A percentile compares a stretch with the other conserved stretches of the same genome.
phyloP scores from a whole-genome alignment of 257 asterid genomes.

The Cinchona pubescens region DNA sequence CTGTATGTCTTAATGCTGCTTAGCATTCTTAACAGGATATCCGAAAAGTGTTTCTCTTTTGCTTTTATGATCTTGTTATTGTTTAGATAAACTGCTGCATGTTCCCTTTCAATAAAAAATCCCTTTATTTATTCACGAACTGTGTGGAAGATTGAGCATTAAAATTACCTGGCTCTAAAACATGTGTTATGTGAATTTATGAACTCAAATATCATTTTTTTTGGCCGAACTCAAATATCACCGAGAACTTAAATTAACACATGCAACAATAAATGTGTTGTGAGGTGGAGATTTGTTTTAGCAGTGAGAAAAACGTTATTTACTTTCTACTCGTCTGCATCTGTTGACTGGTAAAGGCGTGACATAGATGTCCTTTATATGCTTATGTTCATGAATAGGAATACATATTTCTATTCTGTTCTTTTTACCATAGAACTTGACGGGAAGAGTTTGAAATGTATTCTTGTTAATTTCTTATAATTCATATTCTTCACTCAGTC shows the following conservation, averaged over 20 bases:
- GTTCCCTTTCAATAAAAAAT: not conserved
- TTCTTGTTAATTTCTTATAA: not conserved
- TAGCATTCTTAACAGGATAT: not conserved
- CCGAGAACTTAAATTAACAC: not conserved
- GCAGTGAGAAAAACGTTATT: not conserved
- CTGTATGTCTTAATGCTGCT: conserved; percentile 46
- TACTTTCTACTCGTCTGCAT: not conserved
- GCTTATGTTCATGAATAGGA: not conserved
- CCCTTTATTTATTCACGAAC: too few relatives aligned
- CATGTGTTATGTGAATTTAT: not conserved
- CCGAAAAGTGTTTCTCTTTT: not conserved
- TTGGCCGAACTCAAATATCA: not conserved
- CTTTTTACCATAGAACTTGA: not conserved
- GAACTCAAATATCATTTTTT: not conserved
- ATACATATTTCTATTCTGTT: not conserved
- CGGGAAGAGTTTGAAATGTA: not conserved
- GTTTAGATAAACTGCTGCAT: not conserved
- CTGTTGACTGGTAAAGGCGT: not conserved
- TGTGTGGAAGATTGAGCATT: not conserved
- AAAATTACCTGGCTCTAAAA: not conserved
- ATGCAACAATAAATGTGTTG: not conserved
- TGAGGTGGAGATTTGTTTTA: not conserved
- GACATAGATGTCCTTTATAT: not conserved
- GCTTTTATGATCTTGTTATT: not conserved
- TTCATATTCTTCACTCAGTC: not conserved